Evolutionary conservation across 2,329 filamentous ascomycete genomes (phyloP).

Genomic region (Aspergillus sp.): DNA sequence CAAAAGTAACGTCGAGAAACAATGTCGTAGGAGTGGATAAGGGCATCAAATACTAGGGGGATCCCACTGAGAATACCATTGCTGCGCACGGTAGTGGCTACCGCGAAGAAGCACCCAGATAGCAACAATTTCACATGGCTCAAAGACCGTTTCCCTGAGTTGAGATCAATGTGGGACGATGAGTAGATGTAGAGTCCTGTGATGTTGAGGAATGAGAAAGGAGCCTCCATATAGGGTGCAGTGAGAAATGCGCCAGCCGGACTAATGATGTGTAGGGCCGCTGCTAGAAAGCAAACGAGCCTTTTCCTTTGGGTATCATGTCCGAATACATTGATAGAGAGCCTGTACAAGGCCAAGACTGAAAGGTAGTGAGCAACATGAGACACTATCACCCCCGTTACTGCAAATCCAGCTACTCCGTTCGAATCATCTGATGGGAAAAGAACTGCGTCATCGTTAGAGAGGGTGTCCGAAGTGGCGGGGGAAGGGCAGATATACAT

Average conservation of each 20-base stretch:
- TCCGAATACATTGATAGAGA: conserved; percentile 60
- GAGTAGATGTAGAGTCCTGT: conserved; percentile 70
- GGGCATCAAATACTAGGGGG: conserved; percentile 66
- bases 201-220: conserved; percentile 77
- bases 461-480: not conserved
- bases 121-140: conserved; percentile 55
- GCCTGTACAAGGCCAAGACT: conserved; percentile 67
- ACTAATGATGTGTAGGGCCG: conserved; percentile 76
- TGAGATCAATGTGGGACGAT: conserved; percentile 39
- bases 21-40: conserved; percentile 45
- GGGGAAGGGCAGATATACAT: conserved; percentile 25
- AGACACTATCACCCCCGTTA: conserved; percentile 66
- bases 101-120: conserved; percentile 68
- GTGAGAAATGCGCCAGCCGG: conserved; percentile 89
- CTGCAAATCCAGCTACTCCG: conserved; percentile 25
- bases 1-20: conserved; percentile 37
- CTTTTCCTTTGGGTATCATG: conserved; percentile 27
- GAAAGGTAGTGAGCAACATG: conserved; percentile 76
- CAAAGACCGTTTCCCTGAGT: conserved; percentile 22
- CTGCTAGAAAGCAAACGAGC: conserved; percentile 58
- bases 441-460: conserved; percentile 25
- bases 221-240: conserved; percentile 78
- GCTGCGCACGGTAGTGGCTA: conserved; percentile 72
- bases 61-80: conserved; percentile 85
- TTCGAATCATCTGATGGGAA: conserved; percentile 19